Conservation (phyloP, 2,329 filamentous ascomycete genomes). For the Penicillium sclerotigenum region DNA sequence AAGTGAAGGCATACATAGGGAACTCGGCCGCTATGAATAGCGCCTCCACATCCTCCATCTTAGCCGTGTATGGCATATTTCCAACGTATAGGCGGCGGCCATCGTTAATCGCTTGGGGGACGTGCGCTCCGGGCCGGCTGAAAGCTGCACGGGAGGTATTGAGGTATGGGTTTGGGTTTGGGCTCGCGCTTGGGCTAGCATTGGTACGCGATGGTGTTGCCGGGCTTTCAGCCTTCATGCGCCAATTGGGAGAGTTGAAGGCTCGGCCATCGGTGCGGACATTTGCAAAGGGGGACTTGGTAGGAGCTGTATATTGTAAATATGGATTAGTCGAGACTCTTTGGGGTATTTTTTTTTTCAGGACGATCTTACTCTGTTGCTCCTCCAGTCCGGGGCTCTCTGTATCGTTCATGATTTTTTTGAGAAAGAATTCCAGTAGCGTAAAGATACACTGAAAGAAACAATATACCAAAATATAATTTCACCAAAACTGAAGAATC, state of each 20-base stretch:
- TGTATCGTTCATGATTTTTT: slow-evolving; percentile 30
- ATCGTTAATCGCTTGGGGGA: slow-evolving; percentile 39
- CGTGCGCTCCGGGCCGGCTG: slow-evolving; percentile 30
- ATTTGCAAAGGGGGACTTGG: slow-evolving; percentile 30
- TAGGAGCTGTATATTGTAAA: slow-evolving; percentile 27
- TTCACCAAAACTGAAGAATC: neutral
- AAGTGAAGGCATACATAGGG: slow-evolving; percentile 31
- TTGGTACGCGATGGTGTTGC: slow-evolving; percentile 23
- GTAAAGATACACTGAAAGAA: neutral
- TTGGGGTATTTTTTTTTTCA: slow-evolving; percentile 11
- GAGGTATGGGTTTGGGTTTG: slow-evolving; percentile 8
- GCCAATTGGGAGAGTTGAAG: slow-evolving; percentile 44
- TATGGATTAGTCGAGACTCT: slow-evolving; percentile 13
- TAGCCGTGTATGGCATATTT: slow-evolving; percentile 55
- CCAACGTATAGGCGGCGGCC: slow-evolving; percentile 53
- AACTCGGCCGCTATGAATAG: slow-evolving; percentile 46
- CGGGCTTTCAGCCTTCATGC: slow-evolving; percentile 39
- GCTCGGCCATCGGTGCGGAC: slow-evolving; percentile 38
- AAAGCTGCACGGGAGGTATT: slow-evolving; percentile 33
- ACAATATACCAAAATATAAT: neutral
- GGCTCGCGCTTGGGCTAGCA: slow-evolving; percentile 14
- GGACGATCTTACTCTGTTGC: slow-evolving; percentile 32
- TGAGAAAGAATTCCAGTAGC: neutral
- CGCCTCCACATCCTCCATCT: slow-evolving; percentile 48
- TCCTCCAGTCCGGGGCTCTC: slow-evolving; percentile 30